Percentiles rank a stretch among this genome's conserved stretches.
These are phyloP conservation scores for Catharanthus roseus DNA, from an alignment of 257 asterid species.

Conservation along the genomic window DNA sequence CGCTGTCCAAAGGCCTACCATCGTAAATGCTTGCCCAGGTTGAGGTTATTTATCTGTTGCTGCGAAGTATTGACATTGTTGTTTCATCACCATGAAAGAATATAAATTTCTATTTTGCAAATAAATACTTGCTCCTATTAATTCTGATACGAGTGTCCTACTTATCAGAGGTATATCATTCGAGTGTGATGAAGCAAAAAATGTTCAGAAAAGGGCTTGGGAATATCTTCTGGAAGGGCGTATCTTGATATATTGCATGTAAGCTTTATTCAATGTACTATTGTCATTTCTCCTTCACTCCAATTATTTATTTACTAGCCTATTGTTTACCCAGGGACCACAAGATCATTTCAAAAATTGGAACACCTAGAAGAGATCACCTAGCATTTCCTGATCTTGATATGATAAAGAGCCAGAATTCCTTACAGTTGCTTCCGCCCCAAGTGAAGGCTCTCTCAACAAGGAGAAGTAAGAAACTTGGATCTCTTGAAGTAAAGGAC, in stretches of 20 bases:
- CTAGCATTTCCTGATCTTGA: conserved; percentile 44
- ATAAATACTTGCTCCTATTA: neutral
- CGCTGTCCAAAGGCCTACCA: conserved; percentile 77
- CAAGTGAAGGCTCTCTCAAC: conserved; percentile 23
- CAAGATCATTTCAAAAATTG: conserved; percentile 33
- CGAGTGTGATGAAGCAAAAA: conserved; percentile 26
- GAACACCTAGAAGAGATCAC: conserved; percentile 68
- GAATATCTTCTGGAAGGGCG: conserved; percentile 47
- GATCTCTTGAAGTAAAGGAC: conserved; percentile 25
- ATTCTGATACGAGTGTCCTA: neutral
- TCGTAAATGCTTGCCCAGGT: conserved; percentile 77
- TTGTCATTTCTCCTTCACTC: neutral
- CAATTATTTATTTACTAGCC: neutral
- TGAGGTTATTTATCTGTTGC: conserved; percentile 14
- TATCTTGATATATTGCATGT: conserved; percentile 70
- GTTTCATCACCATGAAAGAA: neutral
- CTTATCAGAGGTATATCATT: conserved; percentile 42
- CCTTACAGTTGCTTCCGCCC: conserved; percentile 17
- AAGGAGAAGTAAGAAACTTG: conserved; percentile 42
- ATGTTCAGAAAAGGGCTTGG: conserved; percentile 56
- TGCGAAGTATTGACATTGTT: conserved; percentile 13
- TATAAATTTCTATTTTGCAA: neutral
- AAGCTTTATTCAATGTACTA: conserved; percentile 16
- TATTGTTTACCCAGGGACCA: conserved; percentile 49
- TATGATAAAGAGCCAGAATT: conserved; percentile 23